phyloP scores from a whole-genome alignment of 129 eudicot genomes.

The Chrysanthemum lavandulifolium region DNA sequence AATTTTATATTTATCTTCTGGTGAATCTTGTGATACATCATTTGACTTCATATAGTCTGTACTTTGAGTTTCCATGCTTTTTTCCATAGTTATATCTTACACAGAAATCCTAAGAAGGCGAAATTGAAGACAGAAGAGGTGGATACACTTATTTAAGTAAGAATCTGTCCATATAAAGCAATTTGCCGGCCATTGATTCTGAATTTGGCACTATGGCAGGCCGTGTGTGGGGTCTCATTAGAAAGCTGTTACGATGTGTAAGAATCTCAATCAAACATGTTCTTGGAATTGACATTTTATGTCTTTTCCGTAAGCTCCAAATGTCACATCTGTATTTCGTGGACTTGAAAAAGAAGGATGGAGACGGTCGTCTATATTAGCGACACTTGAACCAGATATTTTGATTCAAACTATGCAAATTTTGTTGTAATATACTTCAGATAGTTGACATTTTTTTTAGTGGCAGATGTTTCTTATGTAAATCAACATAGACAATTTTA shows the following conservation, averaged over 20 bases:
- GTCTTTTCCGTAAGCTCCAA: conserved; percentile 30
- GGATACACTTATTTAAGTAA: conserved; percentile 8
- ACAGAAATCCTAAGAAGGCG: conserved; percentile 8
- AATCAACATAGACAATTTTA: conserved; percentile 4
- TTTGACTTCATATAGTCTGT: conserved; percentile 37
- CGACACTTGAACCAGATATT: conserved; percentile 4
- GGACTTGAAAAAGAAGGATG: conserved; percentile 22
- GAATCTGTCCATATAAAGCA: conserved; percentile 11
- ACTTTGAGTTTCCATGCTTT: conserved; percentile 40
- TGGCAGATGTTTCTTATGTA: conserved; percentile 27
- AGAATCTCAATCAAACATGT: conserved; percentile 23
- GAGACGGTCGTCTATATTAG: conserved; percentile 11
- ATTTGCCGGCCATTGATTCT: conserved; percentile 37
- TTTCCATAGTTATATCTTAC: neutral
- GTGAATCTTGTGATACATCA: conserved; percentile 23
- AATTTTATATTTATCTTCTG: conserved; percentile 22
- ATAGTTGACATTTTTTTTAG: conserved; percentile 12
- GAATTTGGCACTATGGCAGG: conserved; percentile 26
- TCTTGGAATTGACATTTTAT: conserved; percentile 19
- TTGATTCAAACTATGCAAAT: conserved; percentile 23
- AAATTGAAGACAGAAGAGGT: conserved; percentile 18
- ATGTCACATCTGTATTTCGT: conserved; percentile 20
- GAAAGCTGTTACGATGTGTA: neutral
- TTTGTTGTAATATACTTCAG: conserved; percentile 7
- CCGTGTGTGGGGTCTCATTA: conserved; percentile 3